Base-by-base conservation (phyloP, 164 flowering plant species). In the Amborella trichopoda region DNA sequence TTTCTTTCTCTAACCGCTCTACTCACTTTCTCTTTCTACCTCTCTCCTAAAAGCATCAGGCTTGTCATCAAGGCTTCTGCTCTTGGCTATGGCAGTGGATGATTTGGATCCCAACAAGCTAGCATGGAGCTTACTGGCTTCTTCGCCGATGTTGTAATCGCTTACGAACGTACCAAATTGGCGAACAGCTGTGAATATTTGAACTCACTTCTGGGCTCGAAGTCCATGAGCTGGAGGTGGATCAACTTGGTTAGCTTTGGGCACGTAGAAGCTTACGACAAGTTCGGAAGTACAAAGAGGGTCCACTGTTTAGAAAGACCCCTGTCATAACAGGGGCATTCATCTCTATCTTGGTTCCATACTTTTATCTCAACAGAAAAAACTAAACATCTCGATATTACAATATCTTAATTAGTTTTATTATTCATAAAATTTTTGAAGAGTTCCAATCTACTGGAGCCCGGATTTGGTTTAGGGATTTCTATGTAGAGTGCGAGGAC, bases 321-420 rank as follows among this genome's bases (percentile, higher is more conserved):
- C 86, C 55, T 2, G 77, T 69, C 26, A 83, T 52, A 47, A 90
- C 98, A 16, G 98, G 98, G 9, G 75, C 95, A 17, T 95, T 90
- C 95, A 90, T 90, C 48, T 83, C 87, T 28, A 90, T 81, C 48
- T 67, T 55, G 49, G 77, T 26, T 0, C 66, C 13, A 53, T 77
- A 65, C 0, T 56, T 45, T 69, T 90, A 86, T 63, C 78, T 74
- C 48, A n/a, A n/a, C n/a, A n/a, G n/a, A n/a, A n/a, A n/a, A n/a
- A n/a, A n/a, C n/a, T n/a, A n/a, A n/a, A n/a, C n/a, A n/a, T n/a
- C n/a, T n/a, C n/a, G n/a, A n/a, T n/a, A n/a, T n/a, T n/a, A n/a
- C n/a, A n/a, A n/a, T n/a, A n/a, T n/a, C n/a, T n/a, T n/a, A n/a
- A n/a, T n/a, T n/a, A n/a, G n/a, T n/a, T n/a, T n/a, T n/a, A n/a